Evolutionary conservation across 768 basidiomycete species (phyloP).

Genomic region (Leccinum obscurum): DNA sequence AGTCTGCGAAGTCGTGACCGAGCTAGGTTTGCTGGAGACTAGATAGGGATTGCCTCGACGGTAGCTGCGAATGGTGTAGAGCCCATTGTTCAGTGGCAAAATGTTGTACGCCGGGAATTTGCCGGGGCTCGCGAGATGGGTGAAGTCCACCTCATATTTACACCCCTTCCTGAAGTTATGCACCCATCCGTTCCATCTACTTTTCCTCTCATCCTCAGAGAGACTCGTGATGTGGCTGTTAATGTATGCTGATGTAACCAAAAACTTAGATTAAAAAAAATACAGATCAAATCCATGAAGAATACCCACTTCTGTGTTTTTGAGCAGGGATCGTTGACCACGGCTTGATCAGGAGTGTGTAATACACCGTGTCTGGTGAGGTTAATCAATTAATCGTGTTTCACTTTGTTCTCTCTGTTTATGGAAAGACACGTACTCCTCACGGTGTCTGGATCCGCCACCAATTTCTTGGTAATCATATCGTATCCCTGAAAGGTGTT

Average conservation of each 20-base stretch:
- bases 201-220: neutral
- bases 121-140: neutral
- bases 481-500: conserved; percentile 2
- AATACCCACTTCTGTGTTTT: neutral
- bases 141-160: neutral
- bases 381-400: neutral
- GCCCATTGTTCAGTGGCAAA: neutral
- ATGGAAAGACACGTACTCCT: neutral
- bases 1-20: neutral
- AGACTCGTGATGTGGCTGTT: conserved; percentile 1
- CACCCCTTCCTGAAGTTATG: neutral
- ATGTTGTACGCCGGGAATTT: conserved; percentile 2
- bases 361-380: conserved; percentile 1
- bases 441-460: neutral
- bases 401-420: neutral
- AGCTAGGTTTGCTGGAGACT: too few relatives aligned
- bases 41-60: neutral
- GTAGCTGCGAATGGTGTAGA: conserved; percentile 7
- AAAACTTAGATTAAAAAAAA: too few relatives aligned
- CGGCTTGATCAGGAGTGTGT: neutral
- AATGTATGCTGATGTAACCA: neutral
- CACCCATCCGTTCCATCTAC: neutral
- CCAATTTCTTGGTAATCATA: neutral
- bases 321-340: neutral
- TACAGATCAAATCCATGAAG: neutral